Conservation (phyloP, 2,329 filamentous ascomycete species). For the Aschersonia sp. region DNA sequence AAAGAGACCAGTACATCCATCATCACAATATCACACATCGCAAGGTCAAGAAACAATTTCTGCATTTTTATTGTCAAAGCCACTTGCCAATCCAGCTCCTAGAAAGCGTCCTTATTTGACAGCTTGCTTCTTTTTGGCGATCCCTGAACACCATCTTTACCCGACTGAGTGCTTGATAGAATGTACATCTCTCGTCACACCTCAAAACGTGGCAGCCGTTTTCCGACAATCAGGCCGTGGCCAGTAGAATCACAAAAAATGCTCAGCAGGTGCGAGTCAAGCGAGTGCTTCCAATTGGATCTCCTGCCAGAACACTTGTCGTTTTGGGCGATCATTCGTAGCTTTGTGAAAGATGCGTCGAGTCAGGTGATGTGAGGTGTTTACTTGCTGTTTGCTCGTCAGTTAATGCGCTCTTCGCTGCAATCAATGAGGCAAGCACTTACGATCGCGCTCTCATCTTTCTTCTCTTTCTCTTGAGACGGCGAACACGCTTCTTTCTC, state of each 20-base stretch:
- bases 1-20: neutral
- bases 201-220: slow-evolving; percentile 7
- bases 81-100: slow-evolving; percentile 9
- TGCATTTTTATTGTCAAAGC: slow-evolving; percentile 12
- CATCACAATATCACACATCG: neutral
- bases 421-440: slow-evolving; percentile 24
- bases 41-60: slow-evolving; percentile 6
- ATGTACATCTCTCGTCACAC: slow-evolving; percentile 17
- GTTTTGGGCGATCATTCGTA: slow-evolving; percentile 11
- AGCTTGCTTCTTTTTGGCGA: slow-evolving; percentile 12
- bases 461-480: slow-evolving; percentile 99
- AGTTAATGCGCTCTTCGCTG: slow-evolving; percentile 8
- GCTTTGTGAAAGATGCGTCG: slow-evolving; percentile 28
- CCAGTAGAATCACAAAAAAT: too few relatives aligned
- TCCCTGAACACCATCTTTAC: slow-evolving; percentile 15
- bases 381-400: slow-evolving; percentile 45
- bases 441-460: slow-evolving; percentile 98
- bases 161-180: slow-evolving; percentile 17
- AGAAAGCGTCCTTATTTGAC: slow-evolving; percentile 12
- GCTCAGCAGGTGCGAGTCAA: too few relatives aligned
- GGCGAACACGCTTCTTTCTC: slow-evolving; percentile 99
- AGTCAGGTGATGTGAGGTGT: slow-evolving; percentile 41
- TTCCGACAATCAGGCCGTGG: slow-evolving; percentile 3
- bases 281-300: too few relatives aligned
- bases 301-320: too few relatives aligned